Conservation (phyloP, 2,329 filamentous ascomycete species). For the Fusarium pseudonygamai region DNA sequence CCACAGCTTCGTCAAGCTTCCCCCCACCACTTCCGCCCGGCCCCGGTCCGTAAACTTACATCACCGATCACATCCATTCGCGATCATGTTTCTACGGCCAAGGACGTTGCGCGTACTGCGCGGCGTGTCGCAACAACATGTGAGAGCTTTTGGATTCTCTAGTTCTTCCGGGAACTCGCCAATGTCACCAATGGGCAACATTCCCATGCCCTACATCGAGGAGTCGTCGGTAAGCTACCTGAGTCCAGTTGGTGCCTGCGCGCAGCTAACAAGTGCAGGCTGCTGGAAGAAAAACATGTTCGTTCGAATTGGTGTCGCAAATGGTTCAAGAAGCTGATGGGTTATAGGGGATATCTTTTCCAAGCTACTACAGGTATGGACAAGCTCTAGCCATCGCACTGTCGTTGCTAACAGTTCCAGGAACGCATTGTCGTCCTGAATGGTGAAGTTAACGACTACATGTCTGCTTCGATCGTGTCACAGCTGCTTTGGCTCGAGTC, state of each 20-base stretch:
- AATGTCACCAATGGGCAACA: constrained; percentile 49
- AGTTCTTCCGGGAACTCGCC: constrained; percentile 42
- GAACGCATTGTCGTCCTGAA: constrained; percentile 96
- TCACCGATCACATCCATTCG: constrained; percentile 2
- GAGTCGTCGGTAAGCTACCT: constrained; percentile 52
- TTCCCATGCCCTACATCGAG: constrained; percentile 68
- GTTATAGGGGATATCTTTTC: constrained; percentile 81
- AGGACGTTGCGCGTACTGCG: constrained; percentile 47
- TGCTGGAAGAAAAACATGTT: constrained; percentile 82
- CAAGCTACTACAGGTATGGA: constrained; percentile 74
- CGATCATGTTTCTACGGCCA: constrained; percentile 46
- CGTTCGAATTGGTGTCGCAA: constrained; percentile 37
- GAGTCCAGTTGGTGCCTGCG: not conserved
- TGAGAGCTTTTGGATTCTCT: constrained; percentile 56
- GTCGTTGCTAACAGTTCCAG: constrained; percentile 51
- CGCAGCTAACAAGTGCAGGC: constrained; percentile 61
- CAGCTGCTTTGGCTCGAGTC: constrained; percentile 98
- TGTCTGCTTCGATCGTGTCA: constrained; percentile 93
- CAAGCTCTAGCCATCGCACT: not conserved
- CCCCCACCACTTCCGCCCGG: constrained; percentile 39
- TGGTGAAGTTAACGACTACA: constrained; percentile 86
- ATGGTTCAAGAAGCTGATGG: constrained; percentile 25
- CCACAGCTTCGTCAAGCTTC: constrained; percentile 33
- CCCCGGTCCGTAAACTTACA: constrained; percentile 8
- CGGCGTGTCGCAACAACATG: constrained; percentile 47